Evolutionary conservation across 2,329 filamentous ascomycete genomes (phyloP).

Genomic region (Ophiocordyceps camponoti-saundersi): DNA sequence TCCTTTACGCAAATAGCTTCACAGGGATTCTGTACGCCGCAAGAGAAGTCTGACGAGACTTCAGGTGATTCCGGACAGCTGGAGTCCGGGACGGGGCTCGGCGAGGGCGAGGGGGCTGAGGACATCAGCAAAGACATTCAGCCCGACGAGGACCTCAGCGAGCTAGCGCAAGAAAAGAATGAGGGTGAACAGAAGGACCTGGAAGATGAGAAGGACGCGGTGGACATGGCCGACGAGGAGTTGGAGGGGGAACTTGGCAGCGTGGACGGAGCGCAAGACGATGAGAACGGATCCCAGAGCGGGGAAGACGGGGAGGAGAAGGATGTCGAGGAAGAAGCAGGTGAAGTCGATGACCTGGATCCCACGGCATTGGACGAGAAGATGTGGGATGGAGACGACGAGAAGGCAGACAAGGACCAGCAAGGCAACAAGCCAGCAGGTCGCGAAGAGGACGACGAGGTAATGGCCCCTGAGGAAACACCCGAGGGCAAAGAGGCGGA

Average conservation of each 20-base stretch:
- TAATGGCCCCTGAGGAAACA: constrained; percentile 41
- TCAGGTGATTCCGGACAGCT: constrained; percentile 59
- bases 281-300: constrained; percentile 41
- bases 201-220: constrained; percentile 66
- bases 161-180: constrained; percentile 74
- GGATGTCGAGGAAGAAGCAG: constrained; percentile 80
- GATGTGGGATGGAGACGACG: constrained; percentile 86
- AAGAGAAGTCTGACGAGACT: constrained; percentile 60
- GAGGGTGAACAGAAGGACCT: constrained; percentile 48
- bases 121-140: constrained; percentile 96
- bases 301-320: constrained; percentile 48
- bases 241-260: constrained; percentile 69
- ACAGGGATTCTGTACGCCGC: constrained; percentile 82
- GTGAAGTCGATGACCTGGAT: constrained; percentile 81
- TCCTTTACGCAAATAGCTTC: constrained; percentile 63
- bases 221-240: constrained; percentile 87
- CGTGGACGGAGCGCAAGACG: constrained; percentile 43
- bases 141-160: constrained; percentile 81
- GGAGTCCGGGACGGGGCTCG: constrained; percentile 82
- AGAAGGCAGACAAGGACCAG: constrained; percentile 71
- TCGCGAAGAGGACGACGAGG: constrained; percentile 46
- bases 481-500: constrained; percentile 28
- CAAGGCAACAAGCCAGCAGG: constrained; percentile 57
- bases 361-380: constrained; percentile 90
- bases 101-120: constrained; percentile 86